Evolutionary conservation across 2,329 filamentous ascomycete genomes (phyloP).

Genomic region (Colletotrichum kahawae): DNA sequence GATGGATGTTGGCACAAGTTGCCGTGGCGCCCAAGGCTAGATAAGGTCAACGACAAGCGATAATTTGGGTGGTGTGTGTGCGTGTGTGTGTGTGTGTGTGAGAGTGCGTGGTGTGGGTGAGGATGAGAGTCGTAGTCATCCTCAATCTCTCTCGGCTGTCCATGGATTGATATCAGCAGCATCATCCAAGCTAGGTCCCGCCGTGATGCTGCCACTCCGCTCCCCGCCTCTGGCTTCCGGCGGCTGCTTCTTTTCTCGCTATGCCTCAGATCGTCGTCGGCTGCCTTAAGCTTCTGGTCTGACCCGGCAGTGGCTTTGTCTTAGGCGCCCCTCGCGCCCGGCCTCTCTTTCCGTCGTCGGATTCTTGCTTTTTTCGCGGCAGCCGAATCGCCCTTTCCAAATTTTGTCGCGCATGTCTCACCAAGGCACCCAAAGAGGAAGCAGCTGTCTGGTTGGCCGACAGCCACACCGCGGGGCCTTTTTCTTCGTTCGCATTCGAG

Average conservation of each 20-base stretch:
- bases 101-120: neutral
- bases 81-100: neutral
- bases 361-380: constrained; percentile 18
- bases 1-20: neutral
- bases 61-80: neutral
- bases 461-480: neutral
- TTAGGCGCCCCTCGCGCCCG: constrained; percentile 13
- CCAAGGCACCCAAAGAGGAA: constrained; percentile 2
- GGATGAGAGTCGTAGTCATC: neutral
- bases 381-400: constrained; percentile 2
- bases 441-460: constrained; percentile 2
- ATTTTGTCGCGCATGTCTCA: constrained; percentile 11
- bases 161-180: neutral
- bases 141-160: neutral
- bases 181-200: neutral
- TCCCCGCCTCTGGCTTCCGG: neutral
- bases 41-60: neutral
- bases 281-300: neutral
- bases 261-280: neutral
- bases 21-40: neutral
- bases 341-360: constrained; percentile 10
- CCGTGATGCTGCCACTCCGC: neutral
- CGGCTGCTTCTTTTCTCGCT: neutral
- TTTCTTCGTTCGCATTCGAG: constrained; percentile 19
- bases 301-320: constrained; percentile 16